Percentiles rank a stretch among this genome's conserved stretches.
Evolutionary conservation across 2,329 filamentous ascomycete species (phyloP).

Genomic region (Trichoderma sp.): DNA sequence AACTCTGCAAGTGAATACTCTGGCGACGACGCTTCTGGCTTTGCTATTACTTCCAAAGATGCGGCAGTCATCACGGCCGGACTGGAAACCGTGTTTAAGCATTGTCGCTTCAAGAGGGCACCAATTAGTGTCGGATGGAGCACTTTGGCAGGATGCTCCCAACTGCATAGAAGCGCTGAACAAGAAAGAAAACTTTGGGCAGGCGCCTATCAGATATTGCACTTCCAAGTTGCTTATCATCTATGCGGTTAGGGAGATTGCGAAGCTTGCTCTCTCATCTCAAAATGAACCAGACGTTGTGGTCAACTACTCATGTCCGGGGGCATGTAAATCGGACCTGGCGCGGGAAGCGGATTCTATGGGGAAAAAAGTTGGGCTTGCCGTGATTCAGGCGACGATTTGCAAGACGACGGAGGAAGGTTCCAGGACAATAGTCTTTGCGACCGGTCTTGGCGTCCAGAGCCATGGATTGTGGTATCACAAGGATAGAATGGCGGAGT

Average conservation of each 20-base stretch:
- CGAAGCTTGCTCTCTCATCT: not conserved
- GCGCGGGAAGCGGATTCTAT: not conserved
- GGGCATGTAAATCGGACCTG: not conserved
- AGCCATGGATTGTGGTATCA: conserved; percentile 1
- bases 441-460: not conserved
- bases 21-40: conserved; percentile 55
- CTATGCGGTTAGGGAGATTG: not conserved
- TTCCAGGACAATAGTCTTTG: not conserved
- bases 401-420: conserved; percentile 9
- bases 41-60: conserved; percentile 41
- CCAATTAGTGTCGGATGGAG: not conserved
- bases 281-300: not conserved
- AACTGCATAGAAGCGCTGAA: conserved; percentile 1
- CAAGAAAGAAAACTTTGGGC: not conserved
- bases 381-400: not conserved
- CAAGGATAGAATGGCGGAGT: conserved; percentile 5
- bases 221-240: not conserved
- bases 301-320: conserved; percentile 5
- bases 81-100: conserved; percentile 17
- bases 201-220: not conserved
- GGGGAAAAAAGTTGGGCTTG: not conserved
- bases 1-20: conserved; percentile 56
- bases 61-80: conserved; percentile 8
- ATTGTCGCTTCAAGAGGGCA: conserved; percentile 17
- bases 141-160: conserved; percentile 1